phyloP scores from a whole-genome alignment of 1,284 basidiomycete genomes.

The Apiotrichum gracile region DNA sequence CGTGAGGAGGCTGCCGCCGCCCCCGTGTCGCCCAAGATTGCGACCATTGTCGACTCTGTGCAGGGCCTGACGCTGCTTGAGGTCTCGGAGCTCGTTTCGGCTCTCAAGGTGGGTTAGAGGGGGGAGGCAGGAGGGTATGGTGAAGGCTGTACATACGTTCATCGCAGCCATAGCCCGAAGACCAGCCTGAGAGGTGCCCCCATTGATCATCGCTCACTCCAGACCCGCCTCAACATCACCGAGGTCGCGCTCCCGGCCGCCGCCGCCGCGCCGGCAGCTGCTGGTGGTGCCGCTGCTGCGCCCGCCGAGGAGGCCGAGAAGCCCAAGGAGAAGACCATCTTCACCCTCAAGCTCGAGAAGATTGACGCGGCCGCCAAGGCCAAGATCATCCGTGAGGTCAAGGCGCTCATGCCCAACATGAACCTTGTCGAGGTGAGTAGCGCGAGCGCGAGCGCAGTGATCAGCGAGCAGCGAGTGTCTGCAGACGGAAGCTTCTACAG shows the following conservation, averaged over 20 bases:
- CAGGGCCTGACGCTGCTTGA: slow-evolving; percentile 84
- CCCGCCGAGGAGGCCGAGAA: slow-evolving; percentile 66
- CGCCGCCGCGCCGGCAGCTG: slow-evolving; percentile 57
- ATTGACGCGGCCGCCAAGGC: slow-evolving; percentile 87
- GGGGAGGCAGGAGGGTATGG: not conserved
- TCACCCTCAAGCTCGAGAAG: slow-evolving; percentile 89
- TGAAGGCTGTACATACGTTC: not conserved
- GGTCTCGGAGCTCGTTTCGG: slow-evolving; percentile 89
- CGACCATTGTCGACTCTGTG: slow-evolving; percentile 87
- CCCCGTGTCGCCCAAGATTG: slow-evolving; percentile 56
- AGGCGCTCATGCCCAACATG: slow-evolving; percentile 87
- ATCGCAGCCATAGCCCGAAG: too few species aligned
- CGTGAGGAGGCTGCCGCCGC: slow-evolving; percentile 24
- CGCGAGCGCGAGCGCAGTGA: not conserved
- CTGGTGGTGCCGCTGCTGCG: slow-evolving; percentile 51
- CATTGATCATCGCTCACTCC: too few species aligned
- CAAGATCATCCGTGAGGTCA: slow-evolving; percentile 97
- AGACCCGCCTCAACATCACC: slow-evolving; percentile 93
- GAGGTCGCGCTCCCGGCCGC: slow-evolving; percentile 92
- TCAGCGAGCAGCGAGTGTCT: not conserved
- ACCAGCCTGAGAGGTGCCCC: not conserved
- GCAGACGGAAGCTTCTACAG: not conserved
- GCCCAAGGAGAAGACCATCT: slow-evolving; percentile 95
- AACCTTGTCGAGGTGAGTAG: slow-evolving; percentile 85
- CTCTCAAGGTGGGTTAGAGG: slow-evolving; percentile 68